Conservation (phyloP, 2,329 filamentous ascomycete species). For the Plenodomus biglobosus region DNA sequence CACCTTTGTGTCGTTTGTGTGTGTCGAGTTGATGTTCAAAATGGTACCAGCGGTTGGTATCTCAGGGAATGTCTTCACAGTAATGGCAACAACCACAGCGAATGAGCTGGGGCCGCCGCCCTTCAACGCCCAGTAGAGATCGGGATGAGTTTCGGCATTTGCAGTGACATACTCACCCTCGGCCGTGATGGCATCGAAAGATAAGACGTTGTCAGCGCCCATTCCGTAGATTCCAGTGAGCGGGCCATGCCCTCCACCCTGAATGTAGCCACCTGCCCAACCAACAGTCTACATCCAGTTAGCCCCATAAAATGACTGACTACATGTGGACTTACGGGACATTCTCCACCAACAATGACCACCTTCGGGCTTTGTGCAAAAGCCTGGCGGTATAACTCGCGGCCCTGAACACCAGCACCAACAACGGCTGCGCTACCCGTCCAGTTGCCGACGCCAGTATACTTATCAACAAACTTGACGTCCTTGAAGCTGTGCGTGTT, state of each 20-base stretch:
- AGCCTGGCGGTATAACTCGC: conserved; percentile 36
- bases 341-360: conserved; percentile 43
- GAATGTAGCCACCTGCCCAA: conserved; percentile 48
- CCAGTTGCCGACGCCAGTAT: conserved; percentile 38
- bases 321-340: conserved; percentile 25
- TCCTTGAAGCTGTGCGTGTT: conserved; percentile 44
- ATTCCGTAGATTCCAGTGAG: conserved; percentile 43
- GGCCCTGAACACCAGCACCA: conserved; percentile 41
- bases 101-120: conserved; percentile 39
- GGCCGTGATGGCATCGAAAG: conserved; percentile 44
- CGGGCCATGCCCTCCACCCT: conserved; percentile 49
- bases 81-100: conserved; percentile 35
- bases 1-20: conserved; percentile 35
- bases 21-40: conserved; percentile 41
- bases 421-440: conserved; percentile 34
- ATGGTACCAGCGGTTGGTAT: conserved; percentile 37
- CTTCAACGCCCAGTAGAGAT: conserved; percentile 44
- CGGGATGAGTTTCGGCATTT: conserved; percentile 38
- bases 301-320: not conserved
- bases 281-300: conserved; percentile 36
- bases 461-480: conserved; percentile 31
- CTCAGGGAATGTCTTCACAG: conserved; percentile 40
- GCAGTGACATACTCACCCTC: conserved; percentile 38
- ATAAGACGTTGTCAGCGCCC: conserved; percentile 43
- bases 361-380: conserved; percentile 34